These are phyloP conservation scores for Hansfordia pulvinata DNA, from an alignment of 2,329 filamentous ascomycete genomes.

Conservation along the genomic window DNA sequence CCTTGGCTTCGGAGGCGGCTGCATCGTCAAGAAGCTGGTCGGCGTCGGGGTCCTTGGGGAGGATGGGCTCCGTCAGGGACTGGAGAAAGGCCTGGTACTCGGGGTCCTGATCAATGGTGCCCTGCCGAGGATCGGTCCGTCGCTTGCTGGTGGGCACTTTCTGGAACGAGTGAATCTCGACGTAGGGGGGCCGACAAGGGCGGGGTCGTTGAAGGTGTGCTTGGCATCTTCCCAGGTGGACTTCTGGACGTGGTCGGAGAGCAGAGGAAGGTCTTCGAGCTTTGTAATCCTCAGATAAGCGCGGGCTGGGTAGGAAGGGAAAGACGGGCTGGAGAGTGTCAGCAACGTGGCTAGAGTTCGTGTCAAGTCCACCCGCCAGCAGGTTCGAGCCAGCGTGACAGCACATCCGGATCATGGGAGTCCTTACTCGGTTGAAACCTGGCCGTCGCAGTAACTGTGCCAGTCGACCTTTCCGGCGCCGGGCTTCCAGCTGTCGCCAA, in stretches of 20 bases:
- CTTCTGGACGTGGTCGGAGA: conserved; percentile 58
- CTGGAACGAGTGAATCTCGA: conserved; percentile 76
- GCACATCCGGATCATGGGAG: conserved; percentile 1
- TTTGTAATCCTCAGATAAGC: conserved; percentile 75
- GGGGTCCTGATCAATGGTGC: conserved; percentile 90
- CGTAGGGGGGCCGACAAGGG: conserved; percentile 61
- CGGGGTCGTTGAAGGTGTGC: conserved; percentile 56
- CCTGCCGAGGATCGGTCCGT: conserved; percentile 72
- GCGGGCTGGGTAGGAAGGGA: conserved; percentile 67
- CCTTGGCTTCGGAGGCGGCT: conserved; percentile 38
- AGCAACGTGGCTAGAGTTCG: conserved; percentile 2
- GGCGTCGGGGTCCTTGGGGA: conserved; percentile 32
- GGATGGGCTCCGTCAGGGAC: conserved; percentile 58
- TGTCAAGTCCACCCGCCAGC: too few species aligned
- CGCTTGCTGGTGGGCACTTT: conserved; percentile 65
- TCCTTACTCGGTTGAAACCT: conserved; percentile 71
- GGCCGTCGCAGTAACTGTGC: conserved; percentile 52
- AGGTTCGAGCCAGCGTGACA: conserved; percentile 3
- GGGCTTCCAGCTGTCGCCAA: conserved; percentile 71
- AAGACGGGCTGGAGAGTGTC: conserved; percentile 49
- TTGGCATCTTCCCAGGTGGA: conserved; percentile 70
- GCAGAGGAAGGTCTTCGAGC: conserved; percentile 48
- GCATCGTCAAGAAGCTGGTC: conserved; percentile 33
- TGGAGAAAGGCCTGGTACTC: conserved; percentile 93
- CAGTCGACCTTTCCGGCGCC: conserved; percentile 79